phyloP scores from a whole-genome alignment of 2,329 filamentous ascomycete species.

The Leptographium wingfieldii region DNA sequence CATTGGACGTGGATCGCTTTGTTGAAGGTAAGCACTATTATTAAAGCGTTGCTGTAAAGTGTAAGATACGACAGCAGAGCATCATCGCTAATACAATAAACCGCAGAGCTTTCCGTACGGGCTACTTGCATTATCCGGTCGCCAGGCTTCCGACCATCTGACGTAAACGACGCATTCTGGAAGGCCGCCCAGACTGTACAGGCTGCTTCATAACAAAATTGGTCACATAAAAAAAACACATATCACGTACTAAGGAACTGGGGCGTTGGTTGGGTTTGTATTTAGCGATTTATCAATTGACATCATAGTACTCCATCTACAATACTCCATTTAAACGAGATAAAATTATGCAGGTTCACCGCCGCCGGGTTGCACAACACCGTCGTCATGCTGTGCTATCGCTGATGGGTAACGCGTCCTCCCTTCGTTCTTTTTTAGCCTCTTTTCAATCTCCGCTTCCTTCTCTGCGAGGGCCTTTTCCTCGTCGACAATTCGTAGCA shows the following conservation, averaged over 20 bases:
- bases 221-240: background rate
- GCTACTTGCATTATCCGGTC: conserved; percentile 19
- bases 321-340: background rate
- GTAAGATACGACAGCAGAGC: background rate
- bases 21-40: conserved; percentile 13
- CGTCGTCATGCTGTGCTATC: background rate
- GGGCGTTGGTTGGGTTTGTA: background rate
- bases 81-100: background rate
- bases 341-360: background rate
- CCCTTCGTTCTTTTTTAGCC: background rate
- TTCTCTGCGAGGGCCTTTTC: conserved; percentile 22
- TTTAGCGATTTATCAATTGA: background rate
- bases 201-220: background rate
- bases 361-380: background rate
- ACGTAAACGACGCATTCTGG: conserved; percentile 18
- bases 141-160: conserved; percentile 18
- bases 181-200: background rate
- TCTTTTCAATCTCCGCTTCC: conserved; percentile 9
- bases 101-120: conserved; percentile 17
- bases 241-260: background rate
- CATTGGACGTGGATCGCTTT: conserved; percentile 17
- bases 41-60: background rate
- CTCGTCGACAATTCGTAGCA: conserved; percentile 26
- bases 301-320: background rate
- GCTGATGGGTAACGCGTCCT: background rate